Evolutionary conservation across 2,329 filamentous ascomycete species (phyloP), one percentile per base, ranked within the genome.

Genomic region (Emmonsiellopsis sp.): DNA sequence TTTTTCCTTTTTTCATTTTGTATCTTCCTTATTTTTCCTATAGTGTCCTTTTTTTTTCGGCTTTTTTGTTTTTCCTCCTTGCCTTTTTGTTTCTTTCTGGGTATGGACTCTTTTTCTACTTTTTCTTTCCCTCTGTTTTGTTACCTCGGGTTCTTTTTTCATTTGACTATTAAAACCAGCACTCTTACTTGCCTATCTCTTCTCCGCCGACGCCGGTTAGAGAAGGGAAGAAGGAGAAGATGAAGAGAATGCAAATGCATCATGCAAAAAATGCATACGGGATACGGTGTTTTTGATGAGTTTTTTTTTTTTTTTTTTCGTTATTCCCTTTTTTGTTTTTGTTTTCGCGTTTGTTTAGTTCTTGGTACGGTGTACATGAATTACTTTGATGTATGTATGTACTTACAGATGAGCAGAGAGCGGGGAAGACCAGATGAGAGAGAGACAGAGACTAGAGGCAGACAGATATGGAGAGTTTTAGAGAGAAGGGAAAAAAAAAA

Each of bases 211-310:
- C 11, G 17, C 33, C 37, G 32, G 27, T 2, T 11, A 3, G 33
- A 21, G 31, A 27, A 2, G 21, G 43, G 32, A 27, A 33, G 10
- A 33, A 3, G 14, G n/a, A 13, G 27, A 33, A 34, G 14, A 13
- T 14, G 46, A 49, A 31, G 36, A 40, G 11, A 49, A 49, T 5
- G 8, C 10, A 36, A 48, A 14, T 14, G 17, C 7, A 34, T 27
- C n/a, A 14, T 36, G 14, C 33, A 48, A 14, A 14, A 45, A 48
- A 36, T 33, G 34, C 48, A 50, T 63, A 46, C 72, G 74, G 2
- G 39, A 39, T 34, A 52, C 48, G 40, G 27, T n/a, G 36, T 49
- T 42, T 40, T 3, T 40, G 10, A 6, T 14, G 11, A 3, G 11
- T 21, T 42, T 14, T 17, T 17, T 17, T 17, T 17, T 53, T 21